Evolutionary conservation across 2,329 filamentous ascomycete genomes (phyloP), one percentile per base, ranked within the genome.

Genomic region (Colletotrichum gloeosporioides): DNA sequence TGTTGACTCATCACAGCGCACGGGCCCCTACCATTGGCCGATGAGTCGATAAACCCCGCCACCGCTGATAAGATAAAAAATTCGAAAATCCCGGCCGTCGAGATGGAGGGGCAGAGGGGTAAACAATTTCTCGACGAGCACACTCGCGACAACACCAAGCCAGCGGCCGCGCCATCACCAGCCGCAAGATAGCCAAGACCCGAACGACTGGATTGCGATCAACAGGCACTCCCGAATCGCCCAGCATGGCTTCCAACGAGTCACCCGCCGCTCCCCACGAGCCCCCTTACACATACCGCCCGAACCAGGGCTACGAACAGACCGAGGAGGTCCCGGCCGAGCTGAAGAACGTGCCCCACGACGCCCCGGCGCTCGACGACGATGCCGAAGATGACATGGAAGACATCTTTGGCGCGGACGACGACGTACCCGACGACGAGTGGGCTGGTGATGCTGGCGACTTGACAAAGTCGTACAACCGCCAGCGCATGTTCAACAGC

Each of bases 391-490:
- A 82, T 34, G 85, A 87, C 69, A 77, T 86, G 13, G 85, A 87
- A 65, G 87, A 88, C 53, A 84, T 87, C 22, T 86, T 85, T 57
- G 82, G 92, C 39, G 92, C 93, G 12, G 88, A 92, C 59, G 90
- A 94, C 77, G 92, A 92, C 75, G 89, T 93, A 57, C 89, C 92
- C 18, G 88, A 90, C 53, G 79, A 89, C 62, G 80, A 92, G 29
- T 92, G 91, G 77, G 85, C 90, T 22, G 87, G 92, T 65, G 87
- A 88, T 9, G 88, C 91, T 1, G 89, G 90, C 53, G 95, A 98
- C 84, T 90, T 95, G 73, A 96, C 95, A 49, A 97, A 98, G 86
- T 93, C 93, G 9, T 97, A 97, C 88, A 98, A 98, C 84, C 93
- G 96, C 77, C 95, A 98, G 83, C 90, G 92, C 76, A 93, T 93